These are phyloP conservation scores for Bacterosira constricta DNA, from an alignment of 108 stramenopile genomes.

Conservation along the genomic window DNA sequence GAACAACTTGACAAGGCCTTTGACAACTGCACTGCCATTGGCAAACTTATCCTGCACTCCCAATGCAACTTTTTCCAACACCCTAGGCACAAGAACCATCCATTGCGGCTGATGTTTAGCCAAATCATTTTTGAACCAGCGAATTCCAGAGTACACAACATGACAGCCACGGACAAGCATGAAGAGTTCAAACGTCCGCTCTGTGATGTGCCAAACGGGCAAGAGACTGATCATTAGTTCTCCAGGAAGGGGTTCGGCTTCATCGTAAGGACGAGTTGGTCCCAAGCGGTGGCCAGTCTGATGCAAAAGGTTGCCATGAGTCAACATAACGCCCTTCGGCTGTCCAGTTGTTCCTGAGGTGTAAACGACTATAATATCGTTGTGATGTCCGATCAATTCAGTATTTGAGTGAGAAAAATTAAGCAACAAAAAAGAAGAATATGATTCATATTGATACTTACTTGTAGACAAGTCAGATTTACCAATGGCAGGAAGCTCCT, in stretches of 20 bases:
- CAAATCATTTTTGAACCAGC: conserved; percentile 92
- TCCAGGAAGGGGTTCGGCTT: conserved; percentile 80
- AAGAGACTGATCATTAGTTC: conserved; percentile 87
- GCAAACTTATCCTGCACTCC: conserved; percentile 91
- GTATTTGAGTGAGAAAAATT: not conserved
- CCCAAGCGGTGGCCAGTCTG: conserved; percentile 78
- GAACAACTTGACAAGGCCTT: conserved; percentile 75
- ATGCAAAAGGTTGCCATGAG: conserved; percentile 94
- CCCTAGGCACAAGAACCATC: conserved; percentile 91
- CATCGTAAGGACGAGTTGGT: conserved; percentile 70
- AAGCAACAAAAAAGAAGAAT: not conserved
- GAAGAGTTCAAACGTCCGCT: conserved; percentile 89
- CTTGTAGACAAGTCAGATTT: conserved; percentile 86
- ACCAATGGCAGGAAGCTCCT: conserved; percentile 51
- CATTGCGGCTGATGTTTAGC: conserved; percentile 92
- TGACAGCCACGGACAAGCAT: conserved; percentile 81
- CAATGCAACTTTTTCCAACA: conserved; percentile 88
- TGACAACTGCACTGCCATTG: conserved; percentile 71
- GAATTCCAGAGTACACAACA: conserved; percentile 90
- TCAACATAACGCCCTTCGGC: conserved; percentile 98
- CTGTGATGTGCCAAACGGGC: conserved; percentile 93
- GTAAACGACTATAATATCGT: conserved; percentile 67
- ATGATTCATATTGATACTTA: conserved; percentile 8
- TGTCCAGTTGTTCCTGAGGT: conserved; percentile 97
- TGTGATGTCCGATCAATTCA: not conserved